phyloP scores from a whole-genome alignment of 192 early-diverging fungal species.

The Linnemannia schmuckeri region DNA sequence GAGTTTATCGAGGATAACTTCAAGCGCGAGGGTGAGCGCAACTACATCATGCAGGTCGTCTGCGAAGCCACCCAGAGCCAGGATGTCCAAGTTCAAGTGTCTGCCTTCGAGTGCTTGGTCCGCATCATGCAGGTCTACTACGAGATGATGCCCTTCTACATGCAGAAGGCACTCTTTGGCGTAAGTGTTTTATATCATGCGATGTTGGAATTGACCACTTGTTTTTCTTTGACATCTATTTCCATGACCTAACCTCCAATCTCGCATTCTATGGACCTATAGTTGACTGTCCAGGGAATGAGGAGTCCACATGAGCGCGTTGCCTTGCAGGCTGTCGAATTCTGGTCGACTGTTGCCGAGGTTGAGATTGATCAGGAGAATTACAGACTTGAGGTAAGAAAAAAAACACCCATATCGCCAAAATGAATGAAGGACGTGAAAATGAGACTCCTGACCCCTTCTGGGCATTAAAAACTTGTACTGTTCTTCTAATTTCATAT shows the following conservation, averaged over 20 bases:
- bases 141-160: slow-evolving; percentile 95
- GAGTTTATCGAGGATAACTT: slow-evolving; percentile 97
- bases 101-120: slow-evolving; percentile 96
- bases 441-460: no score
- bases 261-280: not conserved
- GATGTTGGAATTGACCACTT: not conserved
- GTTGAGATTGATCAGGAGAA: slow-evolving; percentile 85
- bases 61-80: slow-evolving; percentile 94
- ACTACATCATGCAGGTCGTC: slow-evolving; percentile 98
- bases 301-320: slow-evolving; percentile 89
- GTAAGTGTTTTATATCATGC: slow-evolving; percentile 61
- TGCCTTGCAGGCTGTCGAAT: slow-evolving; percentile 97
- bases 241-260: not conserved
- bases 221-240: not conserved
- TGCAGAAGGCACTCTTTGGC: slow-evolving; percentile 95
- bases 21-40: slow-evolving; percentile 93
- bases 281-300: slow-evolving; percentile 94
- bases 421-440: not conserved
- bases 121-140: slow-evolving; percentile 98
- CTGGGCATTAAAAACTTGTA: not conserved
- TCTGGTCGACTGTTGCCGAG: slow-evolving; percentile 99
- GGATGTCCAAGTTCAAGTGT: slow-evolving; percentile 81
- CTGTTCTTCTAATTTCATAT: not conserved
- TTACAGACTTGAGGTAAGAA: slow-evolving; percentile 71
- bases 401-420: not conserved